Evolutionary conservation across 2,329 filamentous ascomycete species (phyloP).

Genomic region (Apiospora arundinis): DNA sequence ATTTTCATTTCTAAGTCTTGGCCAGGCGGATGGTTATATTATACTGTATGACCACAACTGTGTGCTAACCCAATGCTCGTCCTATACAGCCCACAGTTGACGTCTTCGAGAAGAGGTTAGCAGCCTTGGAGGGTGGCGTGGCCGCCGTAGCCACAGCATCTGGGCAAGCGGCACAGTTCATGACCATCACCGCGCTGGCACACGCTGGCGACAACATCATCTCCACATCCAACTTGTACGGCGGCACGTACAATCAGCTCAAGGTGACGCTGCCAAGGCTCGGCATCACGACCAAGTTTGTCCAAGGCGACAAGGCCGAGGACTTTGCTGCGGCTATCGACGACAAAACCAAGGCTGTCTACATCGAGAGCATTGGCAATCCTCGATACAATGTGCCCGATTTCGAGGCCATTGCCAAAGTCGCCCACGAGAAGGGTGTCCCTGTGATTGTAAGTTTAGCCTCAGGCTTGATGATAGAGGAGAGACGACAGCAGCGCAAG

Average conservation of each 20-base stretch:
- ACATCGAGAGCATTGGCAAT: slow-evolving; percentile 92
- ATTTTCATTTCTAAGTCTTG: slow-evolving; percentile 16
- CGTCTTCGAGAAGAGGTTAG: slow-evolving; percentile 95
- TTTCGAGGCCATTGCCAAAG: slow-evolving; percentile 82
- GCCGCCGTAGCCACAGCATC: slow-evolving; percentile 85
- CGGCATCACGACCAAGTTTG: slow-evolving; percentile 87
- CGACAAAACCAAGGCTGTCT: slow-evolving; percentile 91
- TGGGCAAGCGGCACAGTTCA: slow-evolving; percentile 91
- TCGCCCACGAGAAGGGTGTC: slow-evolving; percentile 73
- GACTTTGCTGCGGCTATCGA: slow-evolving; percentile 86
- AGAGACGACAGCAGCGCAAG: too few relatives aligned
- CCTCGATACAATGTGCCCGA: slow-evolving; percentile 93
- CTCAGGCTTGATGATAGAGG: background rate
- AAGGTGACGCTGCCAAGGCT: slow-evolving; percentile 89
- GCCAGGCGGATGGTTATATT: too few relatives aligned
- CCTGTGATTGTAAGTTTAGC: slow-evolving; percentile 61
- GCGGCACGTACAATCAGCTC: slow-evolving; percentile 96
- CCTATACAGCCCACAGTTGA: slow-evolving; percentile 78
- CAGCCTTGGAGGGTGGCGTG: slow-evolving; percentile 91
- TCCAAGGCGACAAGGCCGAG: slow-evolving; percentile 78
- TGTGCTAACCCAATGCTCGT: too few relatives aligned
- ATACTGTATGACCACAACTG: too few relatives aligned
- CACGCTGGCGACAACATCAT: slow-evolving; percentile 92
- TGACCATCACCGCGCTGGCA: slow-evolving; percentile 84
- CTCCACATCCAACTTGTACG: slow-evolving; percentile 88